phyloP scores from a whole-genome alignment of 495 filamentous ascomycete species.

The Trichoderma asperelloides region DNA sequence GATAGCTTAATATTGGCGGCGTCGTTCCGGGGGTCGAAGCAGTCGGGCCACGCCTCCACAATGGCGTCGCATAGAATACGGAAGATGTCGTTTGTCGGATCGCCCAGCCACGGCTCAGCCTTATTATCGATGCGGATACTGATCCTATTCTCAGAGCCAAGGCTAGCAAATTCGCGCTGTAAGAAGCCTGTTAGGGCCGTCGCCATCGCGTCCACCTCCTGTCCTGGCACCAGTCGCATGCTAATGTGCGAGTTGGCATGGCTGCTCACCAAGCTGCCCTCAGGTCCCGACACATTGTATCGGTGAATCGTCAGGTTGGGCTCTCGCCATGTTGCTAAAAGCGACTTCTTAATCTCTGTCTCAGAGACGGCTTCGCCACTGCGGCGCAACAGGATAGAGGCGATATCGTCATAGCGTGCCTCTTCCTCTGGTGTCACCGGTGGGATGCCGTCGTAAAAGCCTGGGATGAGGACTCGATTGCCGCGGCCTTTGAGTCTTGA shows the following conservation, averaged over 20 bases:
- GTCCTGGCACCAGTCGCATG: slow-evolving; percentile 86
- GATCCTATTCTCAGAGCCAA: slow-evolving; percentile 72
- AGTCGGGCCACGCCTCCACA: slow-evolving; percentile 65
- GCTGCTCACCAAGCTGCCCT: slow-evolving; percentile 80
- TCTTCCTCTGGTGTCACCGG: slow-evolving; percentile 68
- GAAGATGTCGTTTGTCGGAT: slow-evolving; percentile 85
- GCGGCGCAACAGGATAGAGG: slow-evolving; percentile 59
- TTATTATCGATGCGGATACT: slow-evolving; percentile 80
- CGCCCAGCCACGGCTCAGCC: slow-evolving; percentile 93
- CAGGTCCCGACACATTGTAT: slow-evolving; percentile 79
- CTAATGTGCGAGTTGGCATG: slow-evolving; percentile 79
- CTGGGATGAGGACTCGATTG: slow-evolving; percentile 54
- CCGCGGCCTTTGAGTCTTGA: slow-evolving; percentile 64
- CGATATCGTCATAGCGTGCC: slow-evolving; percentile 75
- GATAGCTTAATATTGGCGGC: background rate
- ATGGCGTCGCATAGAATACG: slow-evolving; percentile 80
- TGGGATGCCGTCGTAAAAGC: slow-evolving; percentile 78
- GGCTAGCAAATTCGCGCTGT: slow-evolving; percentile 55
- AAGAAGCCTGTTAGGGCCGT: slow-evolving; percentile 56
- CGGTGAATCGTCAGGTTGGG: slow-evolving; percentile 89
- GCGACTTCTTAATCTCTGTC: slow-evolving; percentile 58
- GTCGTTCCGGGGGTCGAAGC: slow-evolving; percentile 13
- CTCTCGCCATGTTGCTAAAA: slow-evolving; percentile 95
- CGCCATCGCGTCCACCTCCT: slow-evolving; percentile 69
- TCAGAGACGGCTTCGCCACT: slow-evolving; percentile 58